These are phyloP conservation scores for Noccaea bulbosa DNA, from an alignment of 345 rosid species.

Conservation along the genomic window DNA sequence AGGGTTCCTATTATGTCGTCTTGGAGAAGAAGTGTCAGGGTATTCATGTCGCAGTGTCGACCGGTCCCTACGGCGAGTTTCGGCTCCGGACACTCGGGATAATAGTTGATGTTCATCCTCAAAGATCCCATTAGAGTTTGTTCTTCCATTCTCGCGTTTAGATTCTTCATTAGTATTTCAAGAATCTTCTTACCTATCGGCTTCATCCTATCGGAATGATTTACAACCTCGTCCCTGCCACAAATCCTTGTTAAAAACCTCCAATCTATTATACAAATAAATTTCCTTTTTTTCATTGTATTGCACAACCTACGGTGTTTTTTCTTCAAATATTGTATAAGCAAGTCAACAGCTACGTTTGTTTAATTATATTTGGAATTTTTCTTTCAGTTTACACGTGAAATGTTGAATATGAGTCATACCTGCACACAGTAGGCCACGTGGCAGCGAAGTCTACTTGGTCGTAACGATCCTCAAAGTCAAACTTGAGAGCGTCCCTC, in stretches of 20 bases:
- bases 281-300: background rate
- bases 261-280: background rate
- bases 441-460: constrained; percentile 11
- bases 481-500: constrained; percentile 48
- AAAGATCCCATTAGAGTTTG: constrained; percentile 32
- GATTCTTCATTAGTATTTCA: constrained; percentile 40
- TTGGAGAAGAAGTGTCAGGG: constrained; percentile 44
- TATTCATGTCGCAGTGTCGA: constrained; percentile 37
- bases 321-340: too few relatives aligned
- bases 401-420: background rate
- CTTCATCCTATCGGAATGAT: constrained; percentile 42
- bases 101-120: constrained; percentile 41
- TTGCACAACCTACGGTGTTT: too few relatives aligned
- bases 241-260: constrained; percentile 7
- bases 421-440: constrained; percentile 36
- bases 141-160: constrained; percentile 36
- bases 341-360: too few relatives aligned
- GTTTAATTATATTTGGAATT: too few relatives aligned
- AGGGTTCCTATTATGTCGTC: constrained; percentile 43
- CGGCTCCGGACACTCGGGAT: constrained; percentile 45
- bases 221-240: constrained; percentile 45
- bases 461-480: background rate
- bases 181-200: constrained; percentile 38
- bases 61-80: constrained; percentile 43
- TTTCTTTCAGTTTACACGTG: too few relatives aligned